phyloP scores from a whole-genome alignment of 1,284 basidiomycete genomes.

The Phellopilus nigrolimitatus region DNA sequence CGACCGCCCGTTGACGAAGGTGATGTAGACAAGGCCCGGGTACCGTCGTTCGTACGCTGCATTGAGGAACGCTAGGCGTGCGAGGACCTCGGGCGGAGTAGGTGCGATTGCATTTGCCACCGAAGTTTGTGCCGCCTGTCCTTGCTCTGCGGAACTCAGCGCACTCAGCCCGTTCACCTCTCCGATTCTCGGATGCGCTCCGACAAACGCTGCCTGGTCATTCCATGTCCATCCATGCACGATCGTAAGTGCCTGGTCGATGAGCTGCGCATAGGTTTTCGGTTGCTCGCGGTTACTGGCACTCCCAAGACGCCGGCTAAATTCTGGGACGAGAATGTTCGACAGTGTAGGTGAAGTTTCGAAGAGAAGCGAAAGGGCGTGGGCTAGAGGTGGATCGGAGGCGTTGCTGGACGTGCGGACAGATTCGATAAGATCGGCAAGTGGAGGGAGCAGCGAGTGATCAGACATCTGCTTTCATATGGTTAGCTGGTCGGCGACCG shows the following conservation, averaged over 20 bases:
- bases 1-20: conserved; percentile 84
- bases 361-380: conserved; percentile 54
- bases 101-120: conserved; percentile 30
- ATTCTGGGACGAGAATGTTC: conserved; percentile 51
- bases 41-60: conserved; percentile 69
- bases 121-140: conserved; percentile 22
- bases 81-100: conserved; percentile 64
- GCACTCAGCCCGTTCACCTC: conserved; percentile 68
- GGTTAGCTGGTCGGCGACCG: background rate
- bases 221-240: conserved; percentile 53
- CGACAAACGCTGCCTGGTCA: conserved; percentile 66
- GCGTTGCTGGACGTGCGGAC: background rate
- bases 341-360: conserved; percentile 64
- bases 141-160: conserved; percentile 78
- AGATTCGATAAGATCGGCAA: conserved; percentile 30
- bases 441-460: conserved; percentile 30
- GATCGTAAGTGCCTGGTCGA: conserved; percentile 52
- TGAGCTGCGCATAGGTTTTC: conserved; percentile 48
- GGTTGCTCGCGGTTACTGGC: background rate
- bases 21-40: conserved; percentile 79
- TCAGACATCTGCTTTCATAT: background rate
- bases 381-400: conserved; percentile 33
- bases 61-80: conserved; percentile 65
- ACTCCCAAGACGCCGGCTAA: conserved; percentile 31
- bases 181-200: conserved; percentile 85